Base-by-base conservation (phyloP, 768 basidiomycete species). In the Agaricus blazei region DNA sequence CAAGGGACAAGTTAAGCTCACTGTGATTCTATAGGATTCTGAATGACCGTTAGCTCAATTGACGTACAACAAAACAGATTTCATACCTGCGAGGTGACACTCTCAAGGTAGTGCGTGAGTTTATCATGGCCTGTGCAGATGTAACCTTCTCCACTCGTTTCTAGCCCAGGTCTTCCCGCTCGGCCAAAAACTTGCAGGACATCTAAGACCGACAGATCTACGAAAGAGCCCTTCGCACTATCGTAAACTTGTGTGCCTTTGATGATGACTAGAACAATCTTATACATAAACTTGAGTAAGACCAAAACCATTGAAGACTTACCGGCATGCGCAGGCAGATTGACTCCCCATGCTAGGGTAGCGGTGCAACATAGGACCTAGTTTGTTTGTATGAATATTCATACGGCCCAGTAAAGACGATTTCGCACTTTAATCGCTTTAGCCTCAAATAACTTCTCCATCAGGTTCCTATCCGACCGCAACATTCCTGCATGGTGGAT, bases 401-500 rank as follows among this genome's bases (percentile, higher is more conserved):
- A 34, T 19, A 31, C 5, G 19, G n/a, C 6, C 19, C n/a, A 36
- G 9, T 36, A 34, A 49, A 36, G 15, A 28, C 7, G 3, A n/a
- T 36, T 51, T 43, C 57, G 53, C 28, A 94, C 96, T 79, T 98
- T 99, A 69, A 98, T 93, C 8, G 83, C 88, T 64, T 84, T 82
- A 14, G 88, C 87, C 63, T 89, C 90, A 59, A 99, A 98, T 84
- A 98, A 83, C 64, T 82, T 79, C 70, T 98, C 97, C 84, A 90
- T 94, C 77, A 98, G 82, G 67, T 93, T 98, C 60, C 97, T 78
- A 65, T 99, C 97, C 6, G 87, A 83, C 46, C 97, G 78, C 58
- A 99, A 71, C 97, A 99, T 98, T 3, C 97, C 97, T 37, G 97
- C 97, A 70, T 99, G 97, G 69, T 98, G 96, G 45, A 99, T 98